Percentiles rank a stretch among this genome's conserved stretches.
Conservation (phyloP, 2,329 filamentous ascomycete genomes). For the Dendrostoma leiphaemia region DNA sequence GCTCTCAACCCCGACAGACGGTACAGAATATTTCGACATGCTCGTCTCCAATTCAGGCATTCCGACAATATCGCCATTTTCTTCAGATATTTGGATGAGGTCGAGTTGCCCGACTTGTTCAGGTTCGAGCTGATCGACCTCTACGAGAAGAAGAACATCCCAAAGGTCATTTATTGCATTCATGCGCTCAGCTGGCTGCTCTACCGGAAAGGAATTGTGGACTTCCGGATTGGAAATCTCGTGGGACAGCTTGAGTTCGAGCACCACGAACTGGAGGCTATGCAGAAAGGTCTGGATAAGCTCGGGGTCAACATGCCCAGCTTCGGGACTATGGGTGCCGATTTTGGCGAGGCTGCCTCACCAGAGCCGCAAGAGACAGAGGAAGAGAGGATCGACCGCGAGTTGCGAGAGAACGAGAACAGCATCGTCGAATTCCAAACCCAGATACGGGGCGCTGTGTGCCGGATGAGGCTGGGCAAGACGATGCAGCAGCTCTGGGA, state of each 20-base stretch:
- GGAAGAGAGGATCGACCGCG: slow-evolving; percentile 80
- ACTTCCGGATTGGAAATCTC: slow-evolving; percentile 94
- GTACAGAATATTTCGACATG: slow-evolving; percentile 80
- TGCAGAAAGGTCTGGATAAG: slow-evolving; percentile 95
- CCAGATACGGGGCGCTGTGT: slow-evolving; percentile 77
- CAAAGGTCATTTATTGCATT: slow-evolving; percentile 98
- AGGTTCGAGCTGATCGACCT: slow-evolving; percentile 95
- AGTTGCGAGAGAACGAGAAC: slow-evolving; percentile 73
- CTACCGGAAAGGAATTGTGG: slow-evolving; percentile 89
- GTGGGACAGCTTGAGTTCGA: slow-evolving; percentile 97
- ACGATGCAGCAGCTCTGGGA: slow-evolving; percentile 92
- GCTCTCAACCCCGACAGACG: slow-evolving; percentile 75
- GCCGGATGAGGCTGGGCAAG: slow-evolving; percentile 73
- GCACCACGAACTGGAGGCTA: slow-evolving; percentile 94
- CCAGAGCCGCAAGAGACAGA: slow-evolving; percentile 79
- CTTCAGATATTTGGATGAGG: slow-evolving; percentile 87
- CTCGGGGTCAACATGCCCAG: slow-evolving; percentile 94
- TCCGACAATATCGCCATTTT: slow-evolving; percentile 98
- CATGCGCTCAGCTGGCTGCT: slow-evolving; percentile 97
- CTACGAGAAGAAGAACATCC: slow-evolving; percentile 99
- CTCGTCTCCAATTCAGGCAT: slow-evolving; percentile 87
- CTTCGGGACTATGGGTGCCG: slow-evolving; percentile 95
- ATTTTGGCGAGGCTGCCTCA: slow-evolving; percentile 76
- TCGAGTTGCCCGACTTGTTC: slow-evolving; percentile 92
- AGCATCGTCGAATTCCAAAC: slow-evolving; percentile 79